These are phyloP conservation scores for Lipomyces spencermartinsiae DNA, from an alignment of 805 yeast genomes.

Conservation along the genomic window DNA sequence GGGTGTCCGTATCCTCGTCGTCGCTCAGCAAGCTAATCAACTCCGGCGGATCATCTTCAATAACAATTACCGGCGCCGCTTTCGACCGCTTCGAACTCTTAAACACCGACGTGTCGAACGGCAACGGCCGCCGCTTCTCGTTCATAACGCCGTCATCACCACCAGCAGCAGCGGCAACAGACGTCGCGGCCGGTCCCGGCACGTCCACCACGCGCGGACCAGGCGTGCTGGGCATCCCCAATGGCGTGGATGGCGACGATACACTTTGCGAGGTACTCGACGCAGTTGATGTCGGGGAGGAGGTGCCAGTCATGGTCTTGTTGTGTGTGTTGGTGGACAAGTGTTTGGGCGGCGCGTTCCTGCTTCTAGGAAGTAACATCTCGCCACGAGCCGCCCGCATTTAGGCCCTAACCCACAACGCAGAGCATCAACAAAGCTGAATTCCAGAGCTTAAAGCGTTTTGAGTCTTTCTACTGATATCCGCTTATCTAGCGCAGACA, in stretches of 20 bases:
- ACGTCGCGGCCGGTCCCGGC: background rate
- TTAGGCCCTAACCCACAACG: background rate
- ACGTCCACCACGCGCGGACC: background rate
- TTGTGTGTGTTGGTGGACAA: background rate
- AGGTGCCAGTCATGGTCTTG: background rate
- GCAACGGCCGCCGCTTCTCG: background rate
- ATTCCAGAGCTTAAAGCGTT: too few species aligned
- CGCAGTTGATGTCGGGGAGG: background rate
- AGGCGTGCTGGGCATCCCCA: slow-evolving; percentile 1
- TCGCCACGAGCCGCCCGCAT: background rate
- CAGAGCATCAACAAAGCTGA: too few species aligned
- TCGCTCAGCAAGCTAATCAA: slow-evolving; percentile 30
- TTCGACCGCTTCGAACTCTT: background rate
- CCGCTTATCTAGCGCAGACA: too few species aligned
- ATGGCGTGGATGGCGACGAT: background rate
- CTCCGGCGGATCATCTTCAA: slow-evolving; percentile 30
- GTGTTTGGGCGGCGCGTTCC: background rate
- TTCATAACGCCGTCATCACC: background rate
- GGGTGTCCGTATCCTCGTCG: slow-evolving; percentile 26
- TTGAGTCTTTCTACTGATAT: too few species aligned
- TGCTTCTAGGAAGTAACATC: background rate
- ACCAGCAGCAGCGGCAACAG: background rate
- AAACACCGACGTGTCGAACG: background rate
- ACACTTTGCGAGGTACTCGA: background rate
- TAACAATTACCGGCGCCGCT: slow-evolving; percentile 13